Base-by-base conservation (phyloP, 2,329 filamentous ascomycete species). In the Talaromyces funiculosus region DNA sequence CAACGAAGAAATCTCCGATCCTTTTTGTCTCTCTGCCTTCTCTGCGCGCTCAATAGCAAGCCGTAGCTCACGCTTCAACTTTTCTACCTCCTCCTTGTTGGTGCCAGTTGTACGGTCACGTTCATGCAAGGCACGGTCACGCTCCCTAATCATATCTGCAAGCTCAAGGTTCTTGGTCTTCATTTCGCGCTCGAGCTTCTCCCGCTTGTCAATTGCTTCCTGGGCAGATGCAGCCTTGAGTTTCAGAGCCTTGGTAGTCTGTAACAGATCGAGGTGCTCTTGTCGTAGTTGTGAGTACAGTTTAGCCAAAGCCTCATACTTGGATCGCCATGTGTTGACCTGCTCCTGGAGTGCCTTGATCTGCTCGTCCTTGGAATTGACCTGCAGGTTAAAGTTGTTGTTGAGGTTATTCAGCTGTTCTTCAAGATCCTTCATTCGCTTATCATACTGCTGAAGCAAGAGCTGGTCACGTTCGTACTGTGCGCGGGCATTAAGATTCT, bases 111-210 rank as follows among this genome's bases (percentile, higher is more conserved):
- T 79, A 59, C 94, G 86, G 72, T 99, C 94, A 73, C 92, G 91
- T 64, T 99, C 94, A 71, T 97, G 91, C 57, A 97, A 78, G 31
- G 94, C 94, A 65, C 94, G 86, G 71, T 99, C 94, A 67, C 94
- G 85, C 78, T 99, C 94, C 45, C 94, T 86, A 65, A 99, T 99
- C 94, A 99, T 97, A 73, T 97, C 92, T 33, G 94, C 94, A 63
- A 99, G 79, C 75, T 99, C 94, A n/a, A 99, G 81, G 72, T 99
- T 99, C 84, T 99, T 99, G 31, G 93, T 97, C 84, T 99, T 99
- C 73, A 99, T 89, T 78, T 99, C 94, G 35, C 93, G 89, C 78
- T 97, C 92, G 57, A 99, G 83, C 80, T 95, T 96, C 79, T 99
- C 94, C 8, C 93, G 88, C 67, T 85, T 87, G 61, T 97, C 94